Conservation (phyloP, 1,284 basidiomycete species). For the Puccinia novopanici region DNA sequence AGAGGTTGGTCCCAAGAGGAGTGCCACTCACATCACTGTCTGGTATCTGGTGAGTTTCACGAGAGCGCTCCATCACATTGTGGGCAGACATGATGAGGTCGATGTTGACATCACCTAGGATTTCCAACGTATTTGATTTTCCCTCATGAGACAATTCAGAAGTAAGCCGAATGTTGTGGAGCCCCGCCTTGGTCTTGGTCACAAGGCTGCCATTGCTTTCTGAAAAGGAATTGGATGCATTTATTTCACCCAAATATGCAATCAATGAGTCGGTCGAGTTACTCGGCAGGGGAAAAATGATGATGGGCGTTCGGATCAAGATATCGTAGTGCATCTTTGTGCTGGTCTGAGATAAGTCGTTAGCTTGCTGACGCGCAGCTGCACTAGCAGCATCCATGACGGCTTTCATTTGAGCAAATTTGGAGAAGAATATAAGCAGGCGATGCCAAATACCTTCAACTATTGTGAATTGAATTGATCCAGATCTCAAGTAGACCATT, state of each 20-base stretch:
- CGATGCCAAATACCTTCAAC: conserved; percentile 83
- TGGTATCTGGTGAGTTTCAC: conserved; percentile 55
- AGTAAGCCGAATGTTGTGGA: conserved; percentile 81
- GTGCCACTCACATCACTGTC: conserved; percentile 54
- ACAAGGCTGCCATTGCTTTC: conserved; percentile 63
- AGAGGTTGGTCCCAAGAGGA: conserved; percentile 74
- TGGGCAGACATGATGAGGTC: conserved; percentile 72
- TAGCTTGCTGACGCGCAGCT: conserved; percentile 84
- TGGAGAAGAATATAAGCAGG: conserved; percentile 79
- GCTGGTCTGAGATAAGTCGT: conserved; percentile 68
- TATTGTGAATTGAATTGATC: conserved; percentile 86
- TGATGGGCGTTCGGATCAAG: conserved; percentile 86
- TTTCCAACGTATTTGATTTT: conserved; percentile 68
- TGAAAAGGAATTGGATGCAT: conserved; percentile 76
- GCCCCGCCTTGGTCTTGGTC: conserved; percentile 71
- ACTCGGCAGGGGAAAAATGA: conserved; percentile 80
- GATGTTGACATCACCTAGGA: conserved; percentile 89
- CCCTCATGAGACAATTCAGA: conserved; percentile 67
- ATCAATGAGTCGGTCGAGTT: conserved; percentile 72
- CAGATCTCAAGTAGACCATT: conserved; percentile 78
- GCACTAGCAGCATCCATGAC: conserved; percentile 93
- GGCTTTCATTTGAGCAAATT: conserved; percentile 75
- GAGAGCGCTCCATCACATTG: conserved; percentile 62
- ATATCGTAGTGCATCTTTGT: conserved; percentile 84
- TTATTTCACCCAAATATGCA: conserved; percentile 85